phyloP scores from a whole-genome alignment of 768 basidiomycete species.

The Leccinum imitatum region DNA sequence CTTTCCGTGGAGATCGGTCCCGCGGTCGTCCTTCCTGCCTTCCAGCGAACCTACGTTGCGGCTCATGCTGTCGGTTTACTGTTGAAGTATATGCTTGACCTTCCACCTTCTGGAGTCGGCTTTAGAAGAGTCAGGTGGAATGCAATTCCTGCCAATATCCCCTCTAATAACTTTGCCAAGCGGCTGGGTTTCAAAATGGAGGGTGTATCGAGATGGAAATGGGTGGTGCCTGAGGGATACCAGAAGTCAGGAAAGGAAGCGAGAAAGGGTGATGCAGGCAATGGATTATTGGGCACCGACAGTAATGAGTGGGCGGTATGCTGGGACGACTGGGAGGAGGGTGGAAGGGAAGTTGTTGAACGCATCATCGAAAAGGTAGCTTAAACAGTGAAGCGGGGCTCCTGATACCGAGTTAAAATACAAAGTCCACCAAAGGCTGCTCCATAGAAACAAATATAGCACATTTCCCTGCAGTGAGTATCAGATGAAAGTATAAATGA shows the following conservation, averaged over 20 bases:
- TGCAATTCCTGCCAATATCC: slow-evolving; percentile 36
- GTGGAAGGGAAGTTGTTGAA: slow-evolving; percentile 34
- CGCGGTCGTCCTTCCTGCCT: slow-evolving; percentile 35
- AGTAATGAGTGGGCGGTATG: slow-evolving; percentile 34
- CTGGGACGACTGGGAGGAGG: slow-evolving; percentile 46
- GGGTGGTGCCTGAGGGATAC: slow-evolving; percentile 33
- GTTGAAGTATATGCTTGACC: slow-evolving; percentile 33
- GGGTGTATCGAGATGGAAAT: slow-evolving; percentile 40
- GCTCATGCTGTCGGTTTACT: slow-evolving; percentile 39
- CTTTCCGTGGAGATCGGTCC: slow-evolving; percentile 34
- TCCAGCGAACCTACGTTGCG: slow-evolving; percentile 43
- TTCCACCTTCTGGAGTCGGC: slow-evolving; percentile 34
- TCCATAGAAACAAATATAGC: not conserved
- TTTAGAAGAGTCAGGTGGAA: slow-evolving; percentile 49
- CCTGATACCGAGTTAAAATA: not conserved
- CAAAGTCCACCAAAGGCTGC: not conserved
- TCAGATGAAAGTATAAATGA: not conserved
- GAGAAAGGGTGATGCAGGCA: slow-evolving; percentile 25
- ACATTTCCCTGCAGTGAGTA: not conserved
- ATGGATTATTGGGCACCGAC: slow-evolving; percentile 30
- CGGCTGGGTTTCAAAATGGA: slow-evolving; percentile 49
- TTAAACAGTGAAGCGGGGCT: not conserved
- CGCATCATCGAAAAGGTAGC: slow-evolving; percentile 18
- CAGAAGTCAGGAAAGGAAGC: slow-evolving; percentile 29
- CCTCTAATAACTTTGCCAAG: slow-evolving; percentile 39